Evolutionary conservation across 768 basidiomycete species (phyloP), one percentile per base, ranked within the genome.

Genomic region (Russula sp.): DNA sequence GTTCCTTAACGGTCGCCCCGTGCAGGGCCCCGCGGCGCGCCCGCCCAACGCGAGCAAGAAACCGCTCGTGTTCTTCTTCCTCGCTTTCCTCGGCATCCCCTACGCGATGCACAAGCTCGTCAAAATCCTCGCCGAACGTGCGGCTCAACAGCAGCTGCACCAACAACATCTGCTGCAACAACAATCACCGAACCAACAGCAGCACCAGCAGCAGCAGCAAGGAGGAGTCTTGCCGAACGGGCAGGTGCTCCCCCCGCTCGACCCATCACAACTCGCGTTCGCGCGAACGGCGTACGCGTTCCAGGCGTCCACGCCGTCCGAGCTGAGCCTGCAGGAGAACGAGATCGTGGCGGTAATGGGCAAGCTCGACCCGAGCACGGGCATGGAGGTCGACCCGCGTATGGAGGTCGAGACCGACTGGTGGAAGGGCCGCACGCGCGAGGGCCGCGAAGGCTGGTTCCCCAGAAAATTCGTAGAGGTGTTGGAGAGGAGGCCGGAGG

Each of bases 371-470:
- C 86, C 86, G 0, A 72, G 77, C 13, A 87, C 84, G 0, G 88
- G 88, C 0, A 74, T 72, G 60, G 86, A 86, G 60, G 85, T 87
- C 5, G 84, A 89, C 65, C 83, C 86, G 2, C 75, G 87, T 25
- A 65, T 81, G 51, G 81, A 83, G 64, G 75, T 86, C 20, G 71
- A 78, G 59, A 83, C 79, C 5, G 94, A 93, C 60, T 98, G 95
- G 95, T 98, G 93, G 94, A 87, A 85, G 72, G 95, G 95, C 1
- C 80, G 95, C 49, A 94, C 90, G 63, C 79, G 95, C 60, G 94
- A 97, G 66, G 95, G 95, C 0, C 79, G 87, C 66, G 86, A 90
- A 67, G 95, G 95, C 0, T 98, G 93, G 93, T 97, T 98, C 80
- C 95, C 95, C 2, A 81, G 78, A 60, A 93, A 88, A 66, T 95